Percentiles rank a stretch among this genome's conserved stretches.
phyloP scores from a whole-genome alignment of 352 stramenopile genomes.

The Phytophthora uliginosa region DNA sequence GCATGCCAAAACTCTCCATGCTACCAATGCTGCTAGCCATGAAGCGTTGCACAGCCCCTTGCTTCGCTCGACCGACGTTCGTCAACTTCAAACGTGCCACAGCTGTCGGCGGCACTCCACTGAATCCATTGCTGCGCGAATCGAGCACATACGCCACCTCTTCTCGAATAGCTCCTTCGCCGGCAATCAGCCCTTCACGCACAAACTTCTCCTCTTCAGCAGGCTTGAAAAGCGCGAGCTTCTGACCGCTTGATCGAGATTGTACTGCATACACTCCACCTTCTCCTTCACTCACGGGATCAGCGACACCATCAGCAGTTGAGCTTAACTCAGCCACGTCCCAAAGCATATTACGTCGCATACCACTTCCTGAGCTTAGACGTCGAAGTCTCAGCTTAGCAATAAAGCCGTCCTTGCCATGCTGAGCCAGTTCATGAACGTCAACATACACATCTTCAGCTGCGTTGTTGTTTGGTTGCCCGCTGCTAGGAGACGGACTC shows the following conservation, averaged over 20 bases:
- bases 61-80: slow-evolving; percentile 52
- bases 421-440: slow-evolving; percentile 69
- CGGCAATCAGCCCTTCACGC: slow-evolving; percentile 67
- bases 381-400: slow-evolving; percentile 63
- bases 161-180: slow-evolving; percentile 83
- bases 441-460: slow-evolving; percentile 79
- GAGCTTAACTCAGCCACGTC: slow-evolving; percentile 71
- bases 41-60: slow-evolving; percentile 85
- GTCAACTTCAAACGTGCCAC: slow-evolving; percentile 70
- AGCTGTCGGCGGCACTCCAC: slow-evolving; percentile 79
- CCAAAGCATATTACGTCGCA: slow-evolving; percentile 84
- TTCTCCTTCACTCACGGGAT: slow-evolving; percentile 69
- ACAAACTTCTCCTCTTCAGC: slow-evolving; percentile 85
- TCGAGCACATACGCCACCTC: slow-evolving; percentile 84
- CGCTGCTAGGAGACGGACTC: not conserved
- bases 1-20: slow-evolving; percentile 89
- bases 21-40: slow-evolving; percentile 81
- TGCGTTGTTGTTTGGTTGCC: slow-evolving; percentile 9
- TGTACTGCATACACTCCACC: slow-evolving; percentile 82
- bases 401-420: slow-evolving; percentile 84
- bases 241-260: slow-evolving; percentile 71
- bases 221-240: slow-evolving; percentile 88
- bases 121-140: slow-evolving; percentile 73
- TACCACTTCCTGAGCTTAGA: slow-evolving; percentile 63
- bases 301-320: slow-evolving; percentile 58